phyloP scores from a whole-genome alignment of 495 filamentous ascomycete species.

The Evernia prunastri region DNA sequence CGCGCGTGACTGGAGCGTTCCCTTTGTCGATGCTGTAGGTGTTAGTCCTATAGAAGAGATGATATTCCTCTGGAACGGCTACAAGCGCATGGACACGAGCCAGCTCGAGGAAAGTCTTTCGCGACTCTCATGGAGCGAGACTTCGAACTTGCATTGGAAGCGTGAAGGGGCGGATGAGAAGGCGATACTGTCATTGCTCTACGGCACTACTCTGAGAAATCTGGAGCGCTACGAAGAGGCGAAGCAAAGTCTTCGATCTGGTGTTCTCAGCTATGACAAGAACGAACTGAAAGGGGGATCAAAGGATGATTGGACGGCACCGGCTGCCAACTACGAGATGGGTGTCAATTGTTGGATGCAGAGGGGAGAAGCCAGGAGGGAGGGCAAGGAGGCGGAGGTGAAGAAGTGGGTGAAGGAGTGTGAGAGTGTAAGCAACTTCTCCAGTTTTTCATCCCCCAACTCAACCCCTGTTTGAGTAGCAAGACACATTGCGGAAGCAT shows the following conservation, averaged over 20 bases:
- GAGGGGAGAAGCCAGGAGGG: constrained; percentile 23
- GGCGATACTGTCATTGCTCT: constrained; percentile 58
- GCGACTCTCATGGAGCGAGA: constrained; percentile 60
- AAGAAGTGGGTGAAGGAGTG: constrained; percentile 57
- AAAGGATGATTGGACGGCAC: constrained; percentile 75
- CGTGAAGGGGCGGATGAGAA: constrained; percentile 67
- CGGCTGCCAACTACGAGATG: constrained; percentile 84
- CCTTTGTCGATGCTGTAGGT: constrained; percentile 75
- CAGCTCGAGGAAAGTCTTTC: constrained; percentile 59
- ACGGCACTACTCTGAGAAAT: constrained; percentile 60
- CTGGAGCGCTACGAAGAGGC: constrained; percentile 57
- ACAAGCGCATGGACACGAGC: constrained; percentile 63
- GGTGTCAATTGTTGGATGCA: constrained; percentile 76
- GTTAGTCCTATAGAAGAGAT: constrained; percentile 85
- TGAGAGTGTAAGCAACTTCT: constrained; percentile 33
- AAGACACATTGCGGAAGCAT: neutral
- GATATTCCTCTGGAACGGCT: constrained; percentile 89
- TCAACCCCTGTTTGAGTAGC: neutral
- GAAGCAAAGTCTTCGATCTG: constrained; percentile 50
- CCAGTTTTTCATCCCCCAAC: neutral
- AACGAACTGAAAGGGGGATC: constrained; percentile 61
- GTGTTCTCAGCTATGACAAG: constrained; percentile 60
- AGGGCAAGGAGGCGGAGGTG: constrained; percentile 30
- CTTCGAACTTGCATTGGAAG: constrained; percentile 47
- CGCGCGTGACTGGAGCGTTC: constrained; percentile 58